Evolutionary conservation across 805 yeast genomes (phyloP).

Genomic region (Cyberlindnera japonica): DNA sequence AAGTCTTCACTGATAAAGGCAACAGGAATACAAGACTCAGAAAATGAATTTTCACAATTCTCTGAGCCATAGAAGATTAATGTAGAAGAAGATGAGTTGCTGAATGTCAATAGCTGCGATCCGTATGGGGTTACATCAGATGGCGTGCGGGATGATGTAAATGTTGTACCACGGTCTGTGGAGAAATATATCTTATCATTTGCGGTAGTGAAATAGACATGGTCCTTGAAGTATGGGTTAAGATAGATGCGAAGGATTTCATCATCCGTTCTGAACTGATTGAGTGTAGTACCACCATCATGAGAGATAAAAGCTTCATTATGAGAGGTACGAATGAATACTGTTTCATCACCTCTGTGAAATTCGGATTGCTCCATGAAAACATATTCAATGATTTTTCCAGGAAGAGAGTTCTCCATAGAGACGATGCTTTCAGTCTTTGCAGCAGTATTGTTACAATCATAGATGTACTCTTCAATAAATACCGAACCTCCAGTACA

Average conservation of each 20-base stretch:
- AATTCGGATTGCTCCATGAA: slow-evolving; percentile 45
- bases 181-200: slow-evolving; percentile 46
- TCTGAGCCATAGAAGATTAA: slow-evolving; percentile 68
- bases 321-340: slow-evolving; percentile 55
- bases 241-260: slow-evolving; percentile 46
- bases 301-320: slow-evolving; percentile 58
- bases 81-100: slow-evolving; percentile 44
- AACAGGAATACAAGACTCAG: slow-evolving; percentile 43
- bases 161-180: slow-evolving; percentile 54
- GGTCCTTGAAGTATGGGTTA: slow-evolving; percentile 56
- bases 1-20: slow-evolving; percentile 63
- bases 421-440: slow-evolving; percentile 29
- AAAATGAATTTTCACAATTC: slow-evolving; percentile 38
- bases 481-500: slow-evolving; percentile 17
- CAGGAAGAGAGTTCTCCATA: slow-evolving; percentile 42
- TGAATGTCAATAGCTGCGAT: slow-evolving; percentile 56
- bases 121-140: slow-evolving; percentile 44
- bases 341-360: slow-evolving; percentile 51
- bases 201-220: slow-evolving; percentile 27
- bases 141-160: slow-evolving; percentile 37
- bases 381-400: slow-evolving; percentile 48
- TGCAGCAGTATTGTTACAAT: slow-evolving; percentile 20
- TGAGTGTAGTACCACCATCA: slow-evolving; percentile 35
- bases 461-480: slow-evolving; percentile 13
- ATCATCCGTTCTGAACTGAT: slow-evolving; percentile 24